Evolutionary conservation across 2,329 filamentous ascomycete genomes (phyloP).

Genomic region (Ramichloridium luteum): DNA sequence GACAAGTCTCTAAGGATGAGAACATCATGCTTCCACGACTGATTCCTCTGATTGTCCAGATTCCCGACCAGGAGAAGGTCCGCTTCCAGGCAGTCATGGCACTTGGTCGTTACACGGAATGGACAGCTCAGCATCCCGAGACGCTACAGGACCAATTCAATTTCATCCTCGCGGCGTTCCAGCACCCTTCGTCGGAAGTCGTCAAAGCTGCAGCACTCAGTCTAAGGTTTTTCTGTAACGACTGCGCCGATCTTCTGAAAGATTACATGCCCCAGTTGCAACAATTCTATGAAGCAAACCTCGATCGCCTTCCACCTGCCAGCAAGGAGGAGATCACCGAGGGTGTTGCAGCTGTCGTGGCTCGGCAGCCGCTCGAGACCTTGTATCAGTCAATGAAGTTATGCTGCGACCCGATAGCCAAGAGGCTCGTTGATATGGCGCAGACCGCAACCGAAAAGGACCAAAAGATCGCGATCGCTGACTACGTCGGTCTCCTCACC

Average conservation of each 20-base stretch:
- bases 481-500: constrained; percentile 84
- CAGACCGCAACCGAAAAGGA: constrained; percentile 73
- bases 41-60: constrained; percentile 85
- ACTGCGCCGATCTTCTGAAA: constrained; percentile 78
- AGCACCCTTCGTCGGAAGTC: constrained; percentile 79
- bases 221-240: constrained; percentile 93
- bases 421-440: constrained; percentile 73
- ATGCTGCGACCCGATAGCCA: constrained; percentile 84
- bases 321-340: constrained; percentile 97
- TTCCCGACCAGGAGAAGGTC: constrained; percentile 93
- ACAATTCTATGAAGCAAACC: constrained; percentile 78
- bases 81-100: constrained; percentile 98
- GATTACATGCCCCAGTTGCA: constrained; percentile 78
- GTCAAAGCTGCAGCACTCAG: constrained; percentile 82
- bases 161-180: constrained; percentile 89
- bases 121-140: constrained; percentile 88
- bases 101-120: constrained; percentile 89
- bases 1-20: constrained; percentile 88
- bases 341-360: constrained; percentile 83
- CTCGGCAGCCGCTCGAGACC: constrained; percentile 68
- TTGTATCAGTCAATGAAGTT: constrained; percentile 78
- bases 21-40: constrained; percentile 76
- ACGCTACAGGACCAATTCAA: constrained; percentile 86
- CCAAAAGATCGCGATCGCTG: constrained; percentile 77
- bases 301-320: constrained; percentile 69